phyloP scores from a whole-genome alignment of 1,139 yeast species.

The Geotrichum histeridarum region DNA sequence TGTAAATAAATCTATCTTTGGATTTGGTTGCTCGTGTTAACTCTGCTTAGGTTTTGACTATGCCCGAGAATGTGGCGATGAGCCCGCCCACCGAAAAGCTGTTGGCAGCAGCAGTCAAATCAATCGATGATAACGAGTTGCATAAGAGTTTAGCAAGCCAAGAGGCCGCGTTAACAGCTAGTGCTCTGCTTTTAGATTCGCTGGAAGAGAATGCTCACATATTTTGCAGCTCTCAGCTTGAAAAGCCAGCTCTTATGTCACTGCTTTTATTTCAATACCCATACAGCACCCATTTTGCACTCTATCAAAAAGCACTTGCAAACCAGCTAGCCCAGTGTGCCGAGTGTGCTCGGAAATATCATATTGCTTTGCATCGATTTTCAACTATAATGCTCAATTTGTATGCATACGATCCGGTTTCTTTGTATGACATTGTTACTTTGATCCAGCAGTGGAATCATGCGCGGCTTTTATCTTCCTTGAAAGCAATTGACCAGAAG shows the following conservation, averaged over 20 bases:
- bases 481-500: no score
- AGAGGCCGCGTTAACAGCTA: conserved; percentile 7
- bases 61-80: not conserved
- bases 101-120: not conserved
- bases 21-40: no score
- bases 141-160: conserved; percentile 2
- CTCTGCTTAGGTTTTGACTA: not conserved
- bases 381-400: not conserved
- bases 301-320: conserved; percentile 4
- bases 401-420: no score
- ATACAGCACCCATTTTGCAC: conserved; percentile 2
- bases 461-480: no score
- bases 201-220: conserved; percentile 8
- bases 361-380: conserved; percentile 10
- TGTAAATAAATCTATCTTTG: no score
- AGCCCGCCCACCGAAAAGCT: not conserved
- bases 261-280: conserved; percentile 15
- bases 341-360: conserved; percentile 14
- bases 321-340: conserved; percentile 8
- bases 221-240: conserved; percentile 9
- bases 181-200: not conserved
- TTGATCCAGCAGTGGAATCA: no score
- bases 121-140: not conserved
- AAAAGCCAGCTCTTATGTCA: conserved; percentile 9
- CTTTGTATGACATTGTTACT: no score